Evolutionary conservation across 1,284 basidiomycete genomes (phyloP), one percentile per base, ranked within the genome.

Genomic region (Melampsora larici-populina): DNA sequence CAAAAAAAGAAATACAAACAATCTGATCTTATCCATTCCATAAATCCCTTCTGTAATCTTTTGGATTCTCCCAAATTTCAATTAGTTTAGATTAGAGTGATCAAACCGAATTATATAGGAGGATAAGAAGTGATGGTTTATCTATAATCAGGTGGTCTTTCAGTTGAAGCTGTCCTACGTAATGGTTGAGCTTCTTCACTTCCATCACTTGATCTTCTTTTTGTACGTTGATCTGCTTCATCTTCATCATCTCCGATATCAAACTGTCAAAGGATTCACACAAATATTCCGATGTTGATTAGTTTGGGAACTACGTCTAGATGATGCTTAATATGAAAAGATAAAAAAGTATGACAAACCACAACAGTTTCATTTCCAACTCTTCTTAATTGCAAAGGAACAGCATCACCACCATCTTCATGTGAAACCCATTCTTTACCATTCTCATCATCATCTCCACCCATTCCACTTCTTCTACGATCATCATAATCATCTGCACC

Each of bases 191-290:
- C 63, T 29, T 75, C 65, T 36, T 18, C 33, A 21, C 55, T 48
- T 11, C 15, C 51, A 3, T 31, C 40, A 66, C 65, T 55, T 24
- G 65, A 66, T 46, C 63, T 33, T 24, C 65, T 64, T 26, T 74
- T 74, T 9, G 71, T 26, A 33, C 49, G 46, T 49, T 46, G 60
- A 36, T 74, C 63, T 51, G 24, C 88, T 75, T 94, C 92, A 81
- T 93, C 92, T 78, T 94, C 93, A 2, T 92, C 92, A 49, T 85
- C 85, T 36, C 85, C 86, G 80, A 96, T 94, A 83, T 94, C 92
- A 82, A 97, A 97, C 74, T 77, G 58, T 48, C 3, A n/a, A 36
- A 2, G 26, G 2, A 29, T 31, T 8, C 9, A 29, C 21, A 29
- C 63, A 65, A 65, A 65, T 2, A n/a, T 43, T 26, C 9, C 8